Base-by-base conservation (phyloP, 495 filamentous ascomycete genomes). In the Copromyces sp. region DNA sequence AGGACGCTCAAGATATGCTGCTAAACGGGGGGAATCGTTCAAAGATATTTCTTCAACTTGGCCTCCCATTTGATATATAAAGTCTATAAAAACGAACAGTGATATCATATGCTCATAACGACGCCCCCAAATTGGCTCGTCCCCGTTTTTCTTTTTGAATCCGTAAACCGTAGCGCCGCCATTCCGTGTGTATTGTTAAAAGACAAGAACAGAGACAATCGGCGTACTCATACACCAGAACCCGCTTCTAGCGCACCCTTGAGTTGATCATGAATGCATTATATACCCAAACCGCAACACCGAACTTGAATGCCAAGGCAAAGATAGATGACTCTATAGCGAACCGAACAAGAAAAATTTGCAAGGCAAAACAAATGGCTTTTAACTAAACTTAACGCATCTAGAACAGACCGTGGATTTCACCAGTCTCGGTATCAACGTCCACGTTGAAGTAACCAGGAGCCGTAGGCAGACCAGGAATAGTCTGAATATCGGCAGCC, bases 381-480 rank as follows among this genome's bases (percentile, higher is more conserved):
- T 61, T 65, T 7, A 35, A 61, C 39, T 35, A 14, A 70, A 44
- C 47, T 68, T n/a, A 12, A 32, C 44, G 42, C 47, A 42, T 73
- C 81, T 91, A 99, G 82, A 99, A 99, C 69, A 99, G 85, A 9
- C 95, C 95, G 75, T 97, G 92, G 72, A 99, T 97, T 83, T 98
- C 95, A 53, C 94, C 95, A 40, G 95, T 98, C 82, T 95, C 93
- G 7, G 89, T 81, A 77, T 99, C 93, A 69, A 99, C 91, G 76
- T 99, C 95, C 17, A 97, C 95, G 76, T 99, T 98, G 68, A 99
- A 82, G 79, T 98, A 99, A 12, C 95, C 95, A 17, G 95, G 95
- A 20, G 94, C 94, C 24, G 95, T 99, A 35, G 95, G 95, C 76
- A 99, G 82, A 41, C 95, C 95, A 29, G 95, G 95, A 77, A 99